Evolutionary conservation across 306 rosid genomes (phyloP).

Genomic region (Alnus glutinosa): DNA sequence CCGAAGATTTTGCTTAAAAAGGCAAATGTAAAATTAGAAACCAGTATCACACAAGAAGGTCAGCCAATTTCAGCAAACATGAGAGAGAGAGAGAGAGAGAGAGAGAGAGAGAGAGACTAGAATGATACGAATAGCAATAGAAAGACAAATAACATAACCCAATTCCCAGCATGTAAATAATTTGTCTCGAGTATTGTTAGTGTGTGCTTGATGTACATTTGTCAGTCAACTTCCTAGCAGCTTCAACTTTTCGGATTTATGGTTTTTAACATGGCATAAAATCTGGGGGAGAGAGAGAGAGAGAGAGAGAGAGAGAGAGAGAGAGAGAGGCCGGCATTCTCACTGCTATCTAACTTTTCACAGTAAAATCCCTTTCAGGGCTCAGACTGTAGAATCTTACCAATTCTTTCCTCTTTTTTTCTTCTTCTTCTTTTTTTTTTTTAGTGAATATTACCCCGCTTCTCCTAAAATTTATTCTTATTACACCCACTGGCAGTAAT

Average conservation of each 20-base stretch:
- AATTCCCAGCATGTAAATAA: background rate
- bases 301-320: background rate
- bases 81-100: background rate
- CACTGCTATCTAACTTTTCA: background rate
- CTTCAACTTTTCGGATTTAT: background rate
- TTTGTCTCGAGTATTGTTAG: background rate
- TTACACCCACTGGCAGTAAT: background rate
- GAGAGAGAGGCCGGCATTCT: background rate
- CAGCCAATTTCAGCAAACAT: background rate
- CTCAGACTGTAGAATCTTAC: background rate
- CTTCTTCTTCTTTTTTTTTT: background rate
- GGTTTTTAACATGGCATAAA: background rate
- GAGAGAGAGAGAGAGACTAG: background rate
- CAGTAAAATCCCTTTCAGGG: background rate
- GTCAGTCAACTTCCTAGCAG: background rate
- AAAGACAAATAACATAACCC: background rate
- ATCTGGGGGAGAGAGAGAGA: background rate
- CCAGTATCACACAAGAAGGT: background rate
- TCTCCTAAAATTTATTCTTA: background rate
- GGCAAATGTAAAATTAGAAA: background rate
- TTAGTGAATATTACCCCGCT: background rate
- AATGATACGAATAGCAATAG: background rate
- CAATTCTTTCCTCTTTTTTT: background rate
- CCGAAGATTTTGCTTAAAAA: slow-evolving; percentile 7
- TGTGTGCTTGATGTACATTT: background rate